Evolutionary conservation across 1,284 basidiomycete species (phyloP).

Genomic region (Naganishia liquefaciens): DNA sequence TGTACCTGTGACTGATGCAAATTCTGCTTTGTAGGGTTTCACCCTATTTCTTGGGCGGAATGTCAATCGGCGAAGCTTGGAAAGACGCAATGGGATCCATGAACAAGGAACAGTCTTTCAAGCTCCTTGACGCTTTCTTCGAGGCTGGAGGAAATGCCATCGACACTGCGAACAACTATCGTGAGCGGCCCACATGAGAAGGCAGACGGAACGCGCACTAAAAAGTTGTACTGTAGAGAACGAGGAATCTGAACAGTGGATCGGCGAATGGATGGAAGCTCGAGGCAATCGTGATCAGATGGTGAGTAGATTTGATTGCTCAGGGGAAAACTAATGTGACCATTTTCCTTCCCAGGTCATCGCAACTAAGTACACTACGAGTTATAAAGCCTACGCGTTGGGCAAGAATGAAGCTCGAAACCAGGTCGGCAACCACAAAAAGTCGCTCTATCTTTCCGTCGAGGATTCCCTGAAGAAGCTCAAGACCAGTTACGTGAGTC

Average conservation of each 20-base stretch:
- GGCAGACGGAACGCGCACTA: not conserved
- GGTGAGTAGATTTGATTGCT: conserved; percentile 41
- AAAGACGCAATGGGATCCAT: conserved; percentile 32
- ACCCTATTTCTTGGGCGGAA: conserved; percentile 23
- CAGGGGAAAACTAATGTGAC: too few species aligned
- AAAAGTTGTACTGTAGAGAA: conserved; percentile 22
- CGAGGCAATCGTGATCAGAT: conserved; percentile 56
- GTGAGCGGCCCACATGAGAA: not conserved
- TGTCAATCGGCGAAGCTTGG: conserved; percentile 27
- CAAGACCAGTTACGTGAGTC: conserved; percentile 48
- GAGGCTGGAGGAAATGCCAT: conserved; percentile 47
- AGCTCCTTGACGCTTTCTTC: conserved; percentile 48
- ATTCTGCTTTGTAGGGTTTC: conserved; percentile 45
- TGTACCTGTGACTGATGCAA: not conserved
- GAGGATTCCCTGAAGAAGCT: conserved; percentile 52
- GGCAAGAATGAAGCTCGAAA: conserved; percentile 38
- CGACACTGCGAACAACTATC: conserved; percentile 52
- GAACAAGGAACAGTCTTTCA: conserved; percentile 35
- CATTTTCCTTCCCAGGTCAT: too few species aligned
- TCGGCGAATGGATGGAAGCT: conserved; percentile 57
- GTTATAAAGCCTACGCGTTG: conserved; percentile 20
- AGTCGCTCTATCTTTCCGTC: conserved; percentile 41
- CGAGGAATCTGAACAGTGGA: conserved; percentile 50
- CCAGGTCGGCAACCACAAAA: conserved; percentile 48
- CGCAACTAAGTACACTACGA: not conserved